These are phyloP conservation scores for Aeminium ludgeri DNA, from an alignment of 495 filamentous ascomycete species.

Conservation along the genomic window DNA sequence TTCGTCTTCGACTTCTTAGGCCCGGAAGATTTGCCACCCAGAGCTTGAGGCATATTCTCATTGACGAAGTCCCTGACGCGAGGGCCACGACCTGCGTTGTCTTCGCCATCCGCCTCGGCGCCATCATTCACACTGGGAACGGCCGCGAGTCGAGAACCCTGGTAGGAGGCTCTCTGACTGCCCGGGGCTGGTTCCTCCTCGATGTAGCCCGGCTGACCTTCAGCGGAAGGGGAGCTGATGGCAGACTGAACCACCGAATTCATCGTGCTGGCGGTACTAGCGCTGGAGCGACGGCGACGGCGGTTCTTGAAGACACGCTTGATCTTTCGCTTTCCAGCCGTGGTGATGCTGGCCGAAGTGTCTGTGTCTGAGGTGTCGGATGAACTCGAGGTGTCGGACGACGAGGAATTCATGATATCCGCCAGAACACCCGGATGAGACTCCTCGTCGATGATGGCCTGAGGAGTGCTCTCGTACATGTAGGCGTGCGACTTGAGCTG, in stretches of 20 bases:
- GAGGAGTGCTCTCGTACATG: constrained; percentile 78
- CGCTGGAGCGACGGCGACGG: constrained; percentile 56
- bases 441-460: constrained; percentile 78
- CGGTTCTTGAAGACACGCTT: constrained; percentile 48
- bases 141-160: constrained; percentile 17
- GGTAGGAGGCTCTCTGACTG: constrained; percentile 4
- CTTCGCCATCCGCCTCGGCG: constrained; percentile 35
- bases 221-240: constrained; percentile 27
- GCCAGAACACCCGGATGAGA: constrained; percentile 70
- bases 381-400: constrained; percentile 35
- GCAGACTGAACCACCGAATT: constrained; percentile 23
- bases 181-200: constrained; percentile 22
- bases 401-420: constrained; percentile 54
- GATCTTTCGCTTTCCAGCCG: constrained; percentile 57
- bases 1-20: constrained; percentile 25
- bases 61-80: constrained; percentile 30
- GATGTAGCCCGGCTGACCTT: constrained; percentile 24
- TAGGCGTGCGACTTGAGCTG: constrained; percentile 85
- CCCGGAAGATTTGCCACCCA: constrained; percentile 17
- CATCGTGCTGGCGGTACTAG: constrained; percentile 45
- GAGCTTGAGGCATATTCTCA: constrained; percentile 7
- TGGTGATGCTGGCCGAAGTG: constrained; percentile 47
- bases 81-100: constrained; percentile 12
- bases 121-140: constrained; percentile 27
- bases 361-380: constrained; percentile 39